Evolutionary conservation across 495 filamentous ascomycete species (phyloP), one percentile per base, ranked within the genome.

Genomic region (Pyrenula aspistea): DNA sequence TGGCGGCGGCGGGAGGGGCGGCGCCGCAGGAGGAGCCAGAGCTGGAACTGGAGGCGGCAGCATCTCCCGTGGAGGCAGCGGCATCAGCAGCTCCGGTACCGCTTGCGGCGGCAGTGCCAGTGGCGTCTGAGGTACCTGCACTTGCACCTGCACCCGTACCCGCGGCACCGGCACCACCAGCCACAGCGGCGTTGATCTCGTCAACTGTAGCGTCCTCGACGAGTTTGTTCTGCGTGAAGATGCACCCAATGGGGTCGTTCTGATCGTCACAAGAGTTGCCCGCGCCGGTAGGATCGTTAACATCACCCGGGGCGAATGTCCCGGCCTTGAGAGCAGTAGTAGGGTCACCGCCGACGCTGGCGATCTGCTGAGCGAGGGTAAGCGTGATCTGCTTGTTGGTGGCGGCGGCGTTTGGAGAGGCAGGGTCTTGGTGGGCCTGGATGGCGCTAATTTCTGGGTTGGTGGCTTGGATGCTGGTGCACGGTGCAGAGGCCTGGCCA

Each of bases 361-460:
- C 73, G 49, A 85, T 73, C 68, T 80, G 73, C 57, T 66, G 63
- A 52, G 80, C 83, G 4, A 81, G 72, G 24, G 69, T 74, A 42
- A 78, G 70, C 56, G 77, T 72, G 62, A 85, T 79, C 22, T 71
- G 67, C 65, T 77, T 78, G 68, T 80, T 84, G 53, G 65, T 67
- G 3, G 59, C 74, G 51, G 69, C 71, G 19, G 77, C 82, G 22
- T 72, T 73, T 25, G 65, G 53, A 10, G 73, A 79, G 22, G 77
- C 82, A 42, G 79, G 82, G 66, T 83, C 82, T 64, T 88, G 82
- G 67, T 85, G 83, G 66, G 85, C 84, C 25, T 74, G 67, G 61
- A 89, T 67, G 24, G 75, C 77, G 10, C 73, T 74, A 55, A 88
- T 86, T 70, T 88, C 84, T 47, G 83, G 79, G 71, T 88, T 89